phyloP scores from a whole-genome alignment of 768 basidiomycete genomes.

The Leccinum broughii region DNA sequence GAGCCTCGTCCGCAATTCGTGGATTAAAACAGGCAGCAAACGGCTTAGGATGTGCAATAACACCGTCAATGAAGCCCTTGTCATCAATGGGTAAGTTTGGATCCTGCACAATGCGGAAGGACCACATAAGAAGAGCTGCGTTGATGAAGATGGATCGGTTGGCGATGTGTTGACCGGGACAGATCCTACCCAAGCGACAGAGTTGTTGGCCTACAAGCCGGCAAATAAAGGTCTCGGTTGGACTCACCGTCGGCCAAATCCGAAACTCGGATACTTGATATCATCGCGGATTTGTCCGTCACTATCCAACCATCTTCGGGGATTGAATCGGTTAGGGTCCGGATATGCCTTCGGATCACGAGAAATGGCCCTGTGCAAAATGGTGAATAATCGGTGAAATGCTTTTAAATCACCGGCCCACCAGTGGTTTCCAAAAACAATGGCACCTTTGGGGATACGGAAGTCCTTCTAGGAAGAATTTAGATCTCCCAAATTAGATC shows the following conservation, averaged over 20 bases:
- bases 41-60: constrained; percentile 62
- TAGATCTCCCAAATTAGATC: background rate
- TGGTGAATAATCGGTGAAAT: background rate
- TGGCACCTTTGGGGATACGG: constrained; percentile 38
- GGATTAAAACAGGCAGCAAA: constrained; percentile 62
- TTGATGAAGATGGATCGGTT: constrained; percentile 66
- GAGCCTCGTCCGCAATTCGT: constrained; percentile 31
- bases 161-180: constrained; percentile 64
- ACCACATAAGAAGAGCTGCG: constrained; percentile 63
- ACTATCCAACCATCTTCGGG: constrained; percentile 53
- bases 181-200: constrained; percentile 43
- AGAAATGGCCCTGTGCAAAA: constrained; percentile 46
- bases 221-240: background rate
- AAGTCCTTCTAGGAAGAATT: constrained; percentile 31
- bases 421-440: constrained; percentile 41
- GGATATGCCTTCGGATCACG: constrained; percentile 59
- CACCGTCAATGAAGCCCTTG: constrained; percentile 60
- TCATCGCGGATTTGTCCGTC: constrained; percentile 48
- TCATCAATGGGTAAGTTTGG: constrained; percentile 57
- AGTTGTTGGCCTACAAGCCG: background rate
- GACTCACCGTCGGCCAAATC: constrained; percentile 49
- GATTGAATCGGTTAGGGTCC: constrained; percentile 59
- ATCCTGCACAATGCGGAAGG: constrained; percentile 57
- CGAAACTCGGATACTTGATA: constrained; percentile 53
- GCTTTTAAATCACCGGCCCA: constrained; percentile 1